Evolutionary conservation across 345 rosid species (phyloP).

Genomic region (Populus tremula): DNA sequence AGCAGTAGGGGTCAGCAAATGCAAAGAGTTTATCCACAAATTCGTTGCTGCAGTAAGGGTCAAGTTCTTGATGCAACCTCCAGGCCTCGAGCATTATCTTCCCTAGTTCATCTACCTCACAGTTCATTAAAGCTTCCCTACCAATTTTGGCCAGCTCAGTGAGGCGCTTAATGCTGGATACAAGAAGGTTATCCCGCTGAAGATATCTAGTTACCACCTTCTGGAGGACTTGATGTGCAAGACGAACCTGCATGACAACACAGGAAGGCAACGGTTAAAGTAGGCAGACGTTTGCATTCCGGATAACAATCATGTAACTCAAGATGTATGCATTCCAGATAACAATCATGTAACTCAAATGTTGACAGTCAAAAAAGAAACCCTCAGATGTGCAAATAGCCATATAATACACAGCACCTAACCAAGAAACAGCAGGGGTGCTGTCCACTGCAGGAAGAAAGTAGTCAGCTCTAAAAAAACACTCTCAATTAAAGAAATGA

Average conservation of each 20-base stretch:
- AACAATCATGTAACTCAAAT: neutral
- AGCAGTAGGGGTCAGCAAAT: slow-evolving; percentile 64
- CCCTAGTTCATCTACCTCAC: slow-evolving; percentile 72
- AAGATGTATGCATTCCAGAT: neutral
- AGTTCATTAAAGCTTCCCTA: slow-evolving; percentile 90
- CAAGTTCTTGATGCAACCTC: slow-evolving; percentile 97
- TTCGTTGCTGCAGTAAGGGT: slow-evolving; percentile 90
- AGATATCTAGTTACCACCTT: slow-evolving; percentile 88
- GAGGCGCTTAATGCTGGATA: slow-evolving; percentile 82
- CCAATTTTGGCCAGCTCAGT: slow-evolving; percentile 77
- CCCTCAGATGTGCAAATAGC: neutral
- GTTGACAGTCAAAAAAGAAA: neutral
- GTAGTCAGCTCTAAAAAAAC: too few relatives aligned
- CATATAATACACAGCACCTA: too few relatives aligned
- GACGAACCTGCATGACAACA: slow-evolving; percentile 61
- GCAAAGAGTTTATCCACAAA: slow-evolving; percentile 72
- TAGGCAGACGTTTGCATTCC: neutral
- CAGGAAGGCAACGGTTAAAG: neutral
- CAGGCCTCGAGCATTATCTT: slow-evolving; percentile 88
- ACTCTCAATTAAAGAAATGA: neutral
- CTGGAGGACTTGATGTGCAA: slow-evolving; percentile 86
- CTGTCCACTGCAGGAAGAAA: too few relatives aligned
- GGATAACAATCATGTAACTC: neutral
- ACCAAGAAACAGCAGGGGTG: too few relatives aligned
- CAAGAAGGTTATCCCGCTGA: slow-evolving; percentile 71